Percentiles rank a stretch among this genome's conserved stretches.
phyloP scores from a whole-genome alignment of 2,329 filamentous ascomycete genomes.

The Colletotrichum higginsianum region DNA sequence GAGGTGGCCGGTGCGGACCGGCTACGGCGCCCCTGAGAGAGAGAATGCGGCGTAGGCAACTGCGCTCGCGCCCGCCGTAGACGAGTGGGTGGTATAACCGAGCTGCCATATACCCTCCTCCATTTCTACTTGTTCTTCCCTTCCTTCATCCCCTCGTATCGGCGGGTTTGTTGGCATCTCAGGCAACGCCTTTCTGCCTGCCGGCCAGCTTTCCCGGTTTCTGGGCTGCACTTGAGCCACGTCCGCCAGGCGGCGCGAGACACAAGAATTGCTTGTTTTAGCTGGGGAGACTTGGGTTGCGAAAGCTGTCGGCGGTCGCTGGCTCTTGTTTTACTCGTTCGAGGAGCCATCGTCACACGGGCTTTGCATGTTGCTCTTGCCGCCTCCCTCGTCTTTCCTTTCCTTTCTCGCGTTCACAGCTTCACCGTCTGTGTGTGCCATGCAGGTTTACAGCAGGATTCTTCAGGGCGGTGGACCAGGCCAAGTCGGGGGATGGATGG shows the following conservation, averaged over 20 bases:
- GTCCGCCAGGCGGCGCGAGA: background rate
- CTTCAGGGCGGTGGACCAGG: background rate
- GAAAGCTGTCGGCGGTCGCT: conserved; percentile 13
- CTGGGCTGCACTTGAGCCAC: conserved; percentile 15
- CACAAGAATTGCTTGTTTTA: background rate
- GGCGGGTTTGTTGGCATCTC: conserved; percentile 16
- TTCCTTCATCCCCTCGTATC: background rate
- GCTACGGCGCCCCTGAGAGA: conserved; percentile 2
- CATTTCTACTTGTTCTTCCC: background rate
- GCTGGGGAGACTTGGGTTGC: conserved; percentile 1
- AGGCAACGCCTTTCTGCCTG: conserved; percentile 15
- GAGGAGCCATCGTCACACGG: background rate
- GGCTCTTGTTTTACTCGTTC: conserved; percentile 13
- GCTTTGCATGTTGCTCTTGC: background rate
- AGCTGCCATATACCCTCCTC: conserved; percentile 39
- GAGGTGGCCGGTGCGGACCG: background rate
- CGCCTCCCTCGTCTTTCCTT: too few relatives aligned
- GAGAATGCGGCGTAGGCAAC: conserved; percentile 7
- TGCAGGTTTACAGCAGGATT: background rate
- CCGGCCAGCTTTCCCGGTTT: conserved; percentile 10
- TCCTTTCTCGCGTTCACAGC: too few relatives aligned
- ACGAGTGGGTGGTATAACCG: conserved; percentile 34
- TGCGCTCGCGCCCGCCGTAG: background rate
- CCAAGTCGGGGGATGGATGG: too few relatives aligned
- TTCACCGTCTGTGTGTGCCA: background rate